Evolutionary conservation across 192 early-diverging fungal genomes (phyloP).

Genomic region (Allomyces arbusculus): DNA sequence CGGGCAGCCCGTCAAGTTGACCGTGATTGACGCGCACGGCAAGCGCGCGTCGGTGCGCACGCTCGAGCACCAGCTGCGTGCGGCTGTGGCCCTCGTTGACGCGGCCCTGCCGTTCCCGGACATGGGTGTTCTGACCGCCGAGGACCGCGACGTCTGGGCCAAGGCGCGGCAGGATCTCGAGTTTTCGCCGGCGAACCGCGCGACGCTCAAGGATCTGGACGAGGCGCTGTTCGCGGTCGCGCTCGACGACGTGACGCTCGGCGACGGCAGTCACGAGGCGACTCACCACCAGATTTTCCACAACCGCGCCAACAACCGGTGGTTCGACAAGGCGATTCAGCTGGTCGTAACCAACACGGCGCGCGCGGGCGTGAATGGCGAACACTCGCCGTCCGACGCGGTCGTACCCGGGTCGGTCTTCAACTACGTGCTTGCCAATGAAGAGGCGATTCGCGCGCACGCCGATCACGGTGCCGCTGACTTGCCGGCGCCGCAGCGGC

Average conservation of each 20-base stretch:
- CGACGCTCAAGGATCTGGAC: conserved; percentile 42
- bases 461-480: background rate
- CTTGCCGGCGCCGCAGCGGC: background rate
- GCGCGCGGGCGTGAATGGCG: conserved; percentile 78
- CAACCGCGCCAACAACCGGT: conserved; percentile 64
- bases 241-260: conserved; percentile 54
- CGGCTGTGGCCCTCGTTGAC: conserved; percentile 22
- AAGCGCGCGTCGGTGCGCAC: conserved; percentile 28
- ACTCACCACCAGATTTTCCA: conserved; percentile 60
- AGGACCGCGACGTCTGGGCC: conserved; percentile 77
- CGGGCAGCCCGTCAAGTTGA: conserved; percentile 67
- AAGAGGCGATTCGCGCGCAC: conserved; percentile 4
- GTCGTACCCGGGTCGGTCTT: conserved; percentile 66
- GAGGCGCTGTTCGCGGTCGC: conserved; percentile 69
- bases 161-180: conserved; percentile 27
- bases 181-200: conserved; percentile 21
- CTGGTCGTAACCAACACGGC: conserved; percentile 67
- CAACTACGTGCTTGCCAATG: conserved; percentile 45
- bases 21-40: conserved; percentile 47
- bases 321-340: conserved; percentile 94
- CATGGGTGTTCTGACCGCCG: conserved; percentile 63
- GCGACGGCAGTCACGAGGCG: conserved; percentile 29
- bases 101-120: conserved; percentile 28
- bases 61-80: conserved; percentile 21
- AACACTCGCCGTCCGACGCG: conserved; percentile 87